Evolutionary conservation across 202 grass and related monocot genomes (phyloP), one percentile per base, ranked within the genome.

Genomic region (Carex arenaria): DNA sequence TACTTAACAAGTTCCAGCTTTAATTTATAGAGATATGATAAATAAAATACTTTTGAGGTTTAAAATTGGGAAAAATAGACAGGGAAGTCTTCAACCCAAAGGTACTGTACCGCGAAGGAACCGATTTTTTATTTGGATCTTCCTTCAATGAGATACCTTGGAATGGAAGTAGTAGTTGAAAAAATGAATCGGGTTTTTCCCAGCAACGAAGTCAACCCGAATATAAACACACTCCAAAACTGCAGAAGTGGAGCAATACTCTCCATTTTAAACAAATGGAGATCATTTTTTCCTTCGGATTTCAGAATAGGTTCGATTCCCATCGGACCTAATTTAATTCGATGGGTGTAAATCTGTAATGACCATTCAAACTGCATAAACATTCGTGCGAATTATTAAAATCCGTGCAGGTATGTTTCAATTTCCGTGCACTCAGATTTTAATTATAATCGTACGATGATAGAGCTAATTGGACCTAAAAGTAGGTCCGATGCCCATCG

Each of bases 21-120:
- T 26, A 13, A 22, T 31, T 61, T 38, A 49, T 42, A 19, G 49
- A 13, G 11, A 67, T 15, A 40, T 8, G 45, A 36, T 5, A 38
- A 80, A 78, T 30, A 78, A 78, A 45, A 7, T 22, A 47, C 1
- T 47, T 3, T 2, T 42, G 60, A n/a, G 19, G 19, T 69, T 56
- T 17, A 7, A 61, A 79, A 78, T 78, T 55, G 10, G 51, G 52
- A 11, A 20, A 78, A 59, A 51, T 11, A 61, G 18, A 60, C 3
- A 10, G 45, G n/a, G 76, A 3, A 36, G 6, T 32, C 76, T 80
- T 80, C 76, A 28, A 34, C 76, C 6, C 76, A 80, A 80, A 80
- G 76, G 19, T 19, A 63, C 76, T 80, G 76, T 22, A 31, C 12
- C 23, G 52, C 74, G 19, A 78, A 78, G 74, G 26, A 63, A 80